These are phyloP conservation scores for Cystobasidium ongulense DNA, from an alignment of 768 basidiomycete genomes.

Conservation along the genomic window DNA sequence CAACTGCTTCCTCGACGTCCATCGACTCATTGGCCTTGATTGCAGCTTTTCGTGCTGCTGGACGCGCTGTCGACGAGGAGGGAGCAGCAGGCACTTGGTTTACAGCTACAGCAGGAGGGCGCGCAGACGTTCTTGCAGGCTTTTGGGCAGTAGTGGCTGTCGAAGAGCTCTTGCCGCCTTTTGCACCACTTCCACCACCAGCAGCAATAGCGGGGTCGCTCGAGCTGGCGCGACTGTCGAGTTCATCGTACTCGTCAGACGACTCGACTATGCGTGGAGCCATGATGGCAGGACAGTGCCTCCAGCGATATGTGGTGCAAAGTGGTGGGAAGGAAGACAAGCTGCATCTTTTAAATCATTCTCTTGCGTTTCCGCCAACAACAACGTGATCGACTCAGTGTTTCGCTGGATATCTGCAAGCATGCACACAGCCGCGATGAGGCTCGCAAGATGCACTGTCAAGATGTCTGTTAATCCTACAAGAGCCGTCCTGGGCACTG, in stretches of 20 bases:
- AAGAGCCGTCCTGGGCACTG: not conserved
- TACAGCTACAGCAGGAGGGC: not conserved
- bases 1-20: constrained; percentile 15
- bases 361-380: not conserved
- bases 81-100: not conserved
- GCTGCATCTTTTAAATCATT: not conserved
- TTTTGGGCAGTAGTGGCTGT: not conserved
- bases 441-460: not conserved
- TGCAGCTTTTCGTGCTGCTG: constrained; percentile 4
- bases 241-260: constrained; percentile 10
- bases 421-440: not conserved
- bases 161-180: not conserved
- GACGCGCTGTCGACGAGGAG: not conserved
- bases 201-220: not conserved
- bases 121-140: not conserved
- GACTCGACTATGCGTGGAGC: constrained; percentile 14
- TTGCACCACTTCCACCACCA: not conserved
- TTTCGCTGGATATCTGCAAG: not conserved
- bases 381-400: not conserved
- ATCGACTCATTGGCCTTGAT: constrained; percentile 25
- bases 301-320: not conserved
- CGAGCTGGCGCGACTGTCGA: not conserved
- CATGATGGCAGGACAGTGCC: not conserved
- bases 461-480: not conserved
- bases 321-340: not conserved